Base-by-base conservation (phyloP, 1,139 yeast species). In the Candida sojae region DNA sequence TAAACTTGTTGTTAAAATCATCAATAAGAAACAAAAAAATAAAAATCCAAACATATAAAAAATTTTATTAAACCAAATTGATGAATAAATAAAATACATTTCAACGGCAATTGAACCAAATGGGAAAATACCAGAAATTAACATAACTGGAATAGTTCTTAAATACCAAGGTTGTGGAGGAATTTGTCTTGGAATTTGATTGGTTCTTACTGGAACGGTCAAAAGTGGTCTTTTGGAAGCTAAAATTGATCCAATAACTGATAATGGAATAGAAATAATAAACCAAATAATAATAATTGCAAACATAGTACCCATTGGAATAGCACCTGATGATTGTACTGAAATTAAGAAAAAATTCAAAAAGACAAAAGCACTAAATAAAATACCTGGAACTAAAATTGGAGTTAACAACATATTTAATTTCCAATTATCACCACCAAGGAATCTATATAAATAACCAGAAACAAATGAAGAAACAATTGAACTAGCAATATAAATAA, bases 31-130 rank as follows among this genome's bases (percentile, higher is more conserved):
- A 60, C 97, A 91, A 70, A 92, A 83, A 68, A 93, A 89, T 59
- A 93, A 75, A 76, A 93, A 93, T 23, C 99, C 99, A 76, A 93
- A 93, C 98, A 93, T 93, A 75, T 92, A 93, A 74, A 84, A 93
- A 55, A 93, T 85, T 66, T 90, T 82, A 76, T 89, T 92, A 70
- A 89, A 91, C 99, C 99, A 93, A 57, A 93, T 73, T 30, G 97
- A 91, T 48, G 91, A 82, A 72, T 88, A 84, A 53, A 81, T 80
- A 71, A 92, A 93, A 69, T 90, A 92, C 80, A 95, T 83, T 69
- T 93, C 98, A 48, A 93, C 96, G 10, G 96, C 91, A 60, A 92
- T 88, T 17, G 97, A 87, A 7, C 97, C 96, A 62, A 93, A 93
- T 59, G 99, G 98, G 77, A 93, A 84, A 51, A 93, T 81, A 50